Conservation (phyloP, 2,329 filamentous ascomycete species). For the Xylaria sp. region DNA sequence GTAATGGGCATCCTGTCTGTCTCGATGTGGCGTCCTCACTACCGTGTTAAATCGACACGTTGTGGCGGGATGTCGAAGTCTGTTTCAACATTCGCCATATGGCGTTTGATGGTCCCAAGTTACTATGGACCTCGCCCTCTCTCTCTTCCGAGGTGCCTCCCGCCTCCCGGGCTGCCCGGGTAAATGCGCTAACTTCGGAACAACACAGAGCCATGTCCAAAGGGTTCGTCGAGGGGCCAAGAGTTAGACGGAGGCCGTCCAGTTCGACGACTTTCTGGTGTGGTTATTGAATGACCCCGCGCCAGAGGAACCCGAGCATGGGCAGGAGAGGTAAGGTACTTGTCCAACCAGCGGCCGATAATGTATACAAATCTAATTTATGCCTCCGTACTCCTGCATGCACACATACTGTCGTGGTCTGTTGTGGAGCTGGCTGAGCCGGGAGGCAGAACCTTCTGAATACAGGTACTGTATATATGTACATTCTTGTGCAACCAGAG, state of each 20-base stretch:
- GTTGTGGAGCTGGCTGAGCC: constrained; percentile 19
- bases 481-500: no score
- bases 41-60: constrained; percentile 7
- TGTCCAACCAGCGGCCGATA: constrained; percentile 26
- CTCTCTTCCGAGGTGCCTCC: constrained; percentile 3
- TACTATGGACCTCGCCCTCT: constrained; percentile 1
- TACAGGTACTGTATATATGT: neutral
- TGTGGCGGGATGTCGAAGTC: constrained; percentile 15
- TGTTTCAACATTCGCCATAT: constrained; percentile 18
- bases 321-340: constrained; percentile 8
- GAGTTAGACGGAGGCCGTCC: neutral
- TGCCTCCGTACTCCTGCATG: constrained; percentile 27
- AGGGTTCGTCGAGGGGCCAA: neutral
- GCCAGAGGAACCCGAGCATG: constrained; percentile 18
- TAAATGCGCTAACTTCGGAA: constrained; percentile 23
- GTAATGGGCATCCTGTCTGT: constrained; percentile 12
- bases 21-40: constrained; percentile 7
- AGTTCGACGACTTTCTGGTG: constrained; percentile 12
- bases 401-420: constrained; percentile 16
- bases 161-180: constrained; percentile 12
- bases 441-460: constrained; percentile 15
- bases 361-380: constrained; percentile 20
- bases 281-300: constrained; percentile 13
- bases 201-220: constrained; percentile 8
- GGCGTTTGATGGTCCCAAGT: constrained; percentile 9